Evolutionary conservation across 2,329 filamentous ascomycete genomes (phyloP), one percentile per base, ranked within the genome.

Genomic region (Sarocladium brachiariae): DNA sequence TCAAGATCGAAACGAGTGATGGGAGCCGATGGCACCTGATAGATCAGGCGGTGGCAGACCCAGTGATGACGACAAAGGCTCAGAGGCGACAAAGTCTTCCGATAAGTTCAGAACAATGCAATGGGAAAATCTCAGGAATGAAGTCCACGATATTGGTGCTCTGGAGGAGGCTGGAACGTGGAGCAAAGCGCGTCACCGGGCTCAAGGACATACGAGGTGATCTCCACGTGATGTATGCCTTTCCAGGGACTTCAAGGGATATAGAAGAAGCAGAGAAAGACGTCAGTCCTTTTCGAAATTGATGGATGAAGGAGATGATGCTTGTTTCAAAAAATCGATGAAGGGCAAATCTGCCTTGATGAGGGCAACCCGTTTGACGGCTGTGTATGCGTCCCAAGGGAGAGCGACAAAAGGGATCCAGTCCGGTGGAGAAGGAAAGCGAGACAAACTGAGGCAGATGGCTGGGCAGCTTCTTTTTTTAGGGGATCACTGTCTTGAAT

Each of bases 401-500:
- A 43, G 39, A 23, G n/a, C 19, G 43, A 25, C n/a, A 33, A 25
- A n/a, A 30, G 16, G 43, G 27, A 47, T 47, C 43, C 43, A 47
- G 43, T 47, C 43, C 25, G n/a, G 43, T 47, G 43, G 43, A 33
- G 43, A 47, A 33, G 24, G 9, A 47, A 33, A 47, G 43, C 43
- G 43, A 47, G 43, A 47, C 43, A 47, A 47, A 25, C 27, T 47
- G 43, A 33, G 39, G 39, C 25, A 47, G 43, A 47, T 31, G 43
- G 43, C 43, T 47, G 43, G 43, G 18, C 24, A 30, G 21, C 19
- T 30, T 25, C 7, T 21, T 39, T 8, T 30, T 30, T 30, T 30
- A 7, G 7, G 7, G 7, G 7, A 13, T 30, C 7, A 30, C 6
- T 47, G 43, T 30, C 27, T 47, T 47, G 43, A n/a, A 19, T 33